Evolutionary conservation across 1,139 yeast species (phyloP).

Genomic region (Candida buenavistaensis): DNA sequence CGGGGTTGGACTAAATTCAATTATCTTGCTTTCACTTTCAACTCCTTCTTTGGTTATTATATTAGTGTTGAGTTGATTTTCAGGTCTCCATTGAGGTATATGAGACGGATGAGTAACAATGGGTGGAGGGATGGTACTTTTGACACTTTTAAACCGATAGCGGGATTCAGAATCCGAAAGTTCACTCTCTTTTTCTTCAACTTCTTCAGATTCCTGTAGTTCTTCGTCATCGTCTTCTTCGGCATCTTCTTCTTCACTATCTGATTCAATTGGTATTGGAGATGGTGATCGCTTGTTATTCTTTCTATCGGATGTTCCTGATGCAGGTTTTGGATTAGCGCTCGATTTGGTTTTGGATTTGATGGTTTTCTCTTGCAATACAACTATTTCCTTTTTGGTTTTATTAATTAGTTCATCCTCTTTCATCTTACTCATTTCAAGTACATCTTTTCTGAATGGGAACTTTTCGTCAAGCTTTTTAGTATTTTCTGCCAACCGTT

Average conservation of each 20-base stretch:
- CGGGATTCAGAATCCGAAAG: constrained; percentile 17
- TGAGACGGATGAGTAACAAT: constrained; percentile 80
- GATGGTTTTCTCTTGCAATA: too few relatives aligned
- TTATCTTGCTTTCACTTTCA: constrained; percentile 41
- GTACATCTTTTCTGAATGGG: constrained; percentile 37
- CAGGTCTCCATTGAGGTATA: constrained; percentile 60
- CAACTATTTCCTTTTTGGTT: constrained; percentile 6
- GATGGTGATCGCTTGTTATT: too few relatives aligned
- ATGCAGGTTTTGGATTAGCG: constrained; percentile 10
- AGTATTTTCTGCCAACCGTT: constrained; percentile 43
- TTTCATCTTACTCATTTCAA: constrained; percentile 21
- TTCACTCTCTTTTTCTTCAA: constrained; percentile 9
- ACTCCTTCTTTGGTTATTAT: constrained; percentile 30
- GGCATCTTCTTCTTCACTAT: constrained; percentile 11
- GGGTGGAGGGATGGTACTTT: constrained; percentile 55
- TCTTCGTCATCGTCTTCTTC: constrained; percentile 13
- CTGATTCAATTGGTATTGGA: too few relatives aligned
- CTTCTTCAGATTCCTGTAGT: constrained; percentile 5
- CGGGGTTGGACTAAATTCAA: constrained; percentile 33
- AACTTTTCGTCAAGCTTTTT: constrained; percentile 30
- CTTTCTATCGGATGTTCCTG: background rate
- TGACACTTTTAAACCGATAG: constrained; percentile 42
- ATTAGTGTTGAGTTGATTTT: constrained; percentile 36
- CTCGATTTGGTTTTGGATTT: constrained; percentile 1
- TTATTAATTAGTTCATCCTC: constrained; percentile 24